Evolutionary conservation across 2,329 filamentous ascomycete species (phyloP), one percentile per base, ranked within the genome.

Genomic region (Exophiala bonariae): DNA sequence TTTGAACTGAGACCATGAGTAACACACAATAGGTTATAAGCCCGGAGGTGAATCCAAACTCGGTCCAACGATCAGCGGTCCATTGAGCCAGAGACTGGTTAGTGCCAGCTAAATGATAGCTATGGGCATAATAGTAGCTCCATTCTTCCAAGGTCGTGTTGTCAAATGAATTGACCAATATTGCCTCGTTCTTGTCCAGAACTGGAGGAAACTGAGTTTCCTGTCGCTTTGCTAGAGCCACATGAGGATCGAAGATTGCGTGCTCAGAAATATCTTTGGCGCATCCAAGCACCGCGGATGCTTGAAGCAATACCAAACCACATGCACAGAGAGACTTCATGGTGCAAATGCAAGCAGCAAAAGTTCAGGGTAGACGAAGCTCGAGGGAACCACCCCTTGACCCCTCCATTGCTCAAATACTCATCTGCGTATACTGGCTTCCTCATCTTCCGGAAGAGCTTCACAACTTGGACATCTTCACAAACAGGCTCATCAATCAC

Each of bases 61-160:
- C 58, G 7, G 44, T 51, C 61, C 61, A 67, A 11, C 59, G 58
- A 37, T 64, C 58, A 2, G 58, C 63, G 3, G 63, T 66, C 56
- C 57, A 59, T 47, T 66, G 59, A 11, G 62, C 59, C 52, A 59
- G 56, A 35, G 57, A 57, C 34, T 58, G 51, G 41, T 65, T 63
- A 4, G 58, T 58, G 7, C 63, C 63, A 5, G 63, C 63, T 9
- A 66, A 18, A 50, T 65, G 63, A 8, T 60, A 46, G 32, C 63
- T 61, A 14, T 48, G 49, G n/a, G 61, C 61, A 37, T 62, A 64
- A 42, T 64, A 65, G 26, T 60, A 60, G 8, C 49, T 54, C 62
- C 61, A 66, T 13, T 56, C 53, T 19, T 58, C 59, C 14, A 66
- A 50, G 10, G 58, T 57, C 5, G 54, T 47, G 35, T 49, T 58